Percentiles rank a stretch among this genome's conserved stretches.
phyloP scores from a whole-genome alignment of 306 rosid genomes.

The Corylus americana region DNA sequence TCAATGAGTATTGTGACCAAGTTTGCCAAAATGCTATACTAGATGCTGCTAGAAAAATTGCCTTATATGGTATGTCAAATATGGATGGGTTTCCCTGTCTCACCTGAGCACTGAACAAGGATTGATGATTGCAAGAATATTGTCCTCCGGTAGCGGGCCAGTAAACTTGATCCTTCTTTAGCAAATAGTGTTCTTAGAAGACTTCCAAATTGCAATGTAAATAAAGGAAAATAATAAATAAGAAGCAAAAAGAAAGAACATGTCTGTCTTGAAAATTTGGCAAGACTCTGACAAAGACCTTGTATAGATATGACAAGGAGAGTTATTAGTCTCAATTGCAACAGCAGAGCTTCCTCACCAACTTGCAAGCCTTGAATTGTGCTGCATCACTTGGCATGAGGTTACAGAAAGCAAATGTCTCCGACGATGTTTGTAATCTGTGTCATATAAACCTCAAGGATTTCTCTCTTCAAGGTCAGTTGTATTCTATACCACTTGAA shows the following conservation, averaged over 20 bases:
- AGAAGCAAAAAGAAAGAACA: slow-evolving; percentile 7
- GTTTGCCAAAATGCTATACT: slow-evolving; percentile 60
- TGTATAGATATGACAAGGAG: slow-evolving; percentile 21
- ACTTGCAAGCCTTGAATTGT: slow-evolving; percentile 72
- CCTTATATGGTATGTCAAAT: slow-evolving; percentile 44
- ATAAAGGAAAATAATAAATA: slow-evolving; percentile 35
- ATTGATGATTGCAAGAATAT: slow-evolving; percentile 54
- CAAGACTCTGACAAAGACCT: too few species aligned
- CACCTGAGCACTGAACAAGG: slow-evolving; percentile 31
- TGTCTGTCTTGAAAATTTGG: not conserved
- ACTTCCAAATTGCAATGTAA: slow-evolving; percentile 63
- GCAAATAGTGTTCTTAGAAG: slow-evolving; percentile 59
- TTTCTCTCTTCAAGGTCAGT: slow-evolving; percentile 76
- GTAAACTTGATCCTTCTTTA: slow-evolving; percentile 48
- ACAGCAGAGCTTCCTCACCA: slow-evolving; percentile 66
- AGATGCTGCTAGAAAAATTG: slow-evolving; percentile 54
- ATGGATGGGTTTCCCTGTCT: slow-evolving; percentile 22
- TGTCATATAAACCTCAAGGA: slow-evolving; percentile 67
- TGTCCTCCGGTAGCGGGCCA: slow-evolving; percentile 61
- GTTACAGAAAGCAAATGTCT: slow-evolving; percentile 54
- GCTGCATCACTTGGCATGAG: slow-evolving; percentile 59
- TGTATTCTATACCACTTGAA: slow-evolving; percentile 17
- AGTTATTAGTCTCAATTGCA: slow-evolving; percentile 58
- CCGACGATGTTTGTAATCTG: slow-evolving; percentile 47
- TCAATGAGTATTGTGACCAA: slow-evolving; percentile 66